Evolutionary conservation across 345 rosid species (phyloP), one percentile per base, ranked within the genome.

Genomic region (Populus deltoides): DNA sequence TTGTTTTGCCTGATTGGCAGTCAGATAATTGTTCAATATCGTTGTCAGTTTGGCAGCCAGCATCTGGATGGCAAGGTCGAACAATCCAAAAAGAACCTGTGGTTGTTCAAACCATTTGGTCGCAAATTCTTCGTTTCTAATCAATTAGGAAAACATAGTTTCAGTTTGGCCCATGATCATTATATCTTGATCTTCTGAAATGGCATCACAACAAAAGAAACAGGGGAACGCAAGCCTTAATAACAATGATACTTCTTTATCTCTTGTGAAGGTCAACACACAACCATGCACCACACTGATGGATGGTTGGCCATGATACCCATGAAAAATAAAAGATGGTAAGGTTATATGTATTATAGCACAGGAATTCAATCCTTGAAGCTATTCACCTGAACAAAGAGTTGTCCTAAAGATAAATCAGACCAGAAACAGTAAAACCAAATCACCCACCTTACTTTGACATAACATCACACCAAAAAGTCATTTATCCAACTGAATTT

Each of bases 1-100:
- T 79, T 90, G 91, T 70, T 82, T 90, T 15, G 86, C 82, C 33
- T 87, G 94, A 41, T 18, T 65, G 59, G 81, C 68, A 0, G 84
- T 80, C 33, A 83, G 38, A 77, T 66, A 73, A 22, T 61, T 85
- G 12, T 75, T 83, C 79, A 89, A 78, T 27, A 79, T 25, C 53
- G 72, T 69, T 38, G 43, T 55, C 16, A 84, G 49, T 65, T 55
- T 68, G 66, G 38, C 66, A 65, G 29, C 22, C 66, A 72, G 22
- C 80, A 78, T 71, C 55, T 33, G 8, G 4, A 47, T 6, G 15
- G 33, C 70, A 66, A 33, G 38, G 39, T 45, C 41, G 45, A 61
- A 38, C n/a, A 3, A 24, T 9, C 68, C 47, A 25, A 0, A 41
- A n/a, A 1, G 11, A 41, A 25, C 6, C 27, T 63, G 51, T 11